Evolutionary conservation across 2,329 filamentous ascomycete genomes (phyloP).

Genomic region (Salinomyces thailandicus): DNA sequence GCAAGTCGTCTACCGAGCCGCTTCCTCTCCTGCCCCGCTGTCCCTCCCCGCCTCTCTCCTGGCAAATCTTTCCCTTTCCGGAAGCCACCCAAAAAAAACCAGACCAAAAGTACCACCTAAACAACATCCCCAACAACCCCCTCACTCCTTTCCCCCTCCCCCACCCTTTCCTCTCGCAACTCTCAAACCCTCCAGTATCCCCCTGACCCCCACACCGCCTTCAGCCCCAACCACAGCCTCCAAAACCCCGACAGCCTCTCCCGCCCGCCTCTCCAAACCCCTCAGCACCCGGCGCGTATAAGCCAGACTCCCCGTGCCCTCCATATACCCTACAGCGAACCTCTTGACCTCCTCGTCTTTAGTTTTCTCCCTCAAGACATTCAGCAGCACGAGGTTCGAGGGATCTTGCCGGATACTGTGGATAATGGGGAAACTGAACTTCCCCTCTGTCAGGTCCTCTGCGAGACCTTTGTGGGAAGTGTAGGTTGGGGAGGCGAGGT

Average conservation of each 20-base stretch:
- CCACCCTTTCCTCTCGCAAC: slow-evolving; percentile 14
- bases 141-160: slow-evolving; percentile 17
- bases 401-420: slow-evolving; percentile 76
- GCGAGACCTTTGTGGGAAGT: slow-evolving; percentile 73
- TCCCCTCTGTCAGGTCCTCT: slow-evolving; percentile 91
- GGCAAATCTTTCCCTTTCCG: no score
- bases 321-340: slow-evolving; percentile 86
- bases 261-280: slow-evolving; percentile 34
- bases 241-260: slow-evolving; percentile 27
- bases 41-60: no score
- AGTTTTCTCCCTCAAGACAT: slow-evolving; percentile 86
- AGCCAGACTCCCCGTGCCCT: slow-evolving; percentile 73
- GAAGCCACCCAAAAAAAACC: no score
- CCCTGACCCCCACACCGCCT: slow-evolving; percentile 15
- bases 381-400: slow-evolving; percentile 68
- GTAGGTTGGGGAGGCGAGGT: slow-evolving; percentile 57
- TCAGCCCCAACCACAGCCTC: slow-evolving; percentile 1
- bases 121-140: slow-evolving; percentile 33
- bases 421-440: slow-evolving; percentile 93
- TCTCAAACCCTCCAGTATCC: slow-evolving; percentile 30
- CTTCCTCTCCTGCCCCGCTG: no score
- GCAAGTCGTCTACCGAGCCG: no score
- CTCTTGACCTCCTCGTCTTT: slow-evolving; percentile 77
- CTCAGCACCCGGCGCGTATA: slow-evolving; percentile 58
- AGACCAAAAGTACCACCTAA: no score